phyloP scores from a whole-genome alignment of 805 yeast species.

The Martiniozyma abietophila region DNA sequence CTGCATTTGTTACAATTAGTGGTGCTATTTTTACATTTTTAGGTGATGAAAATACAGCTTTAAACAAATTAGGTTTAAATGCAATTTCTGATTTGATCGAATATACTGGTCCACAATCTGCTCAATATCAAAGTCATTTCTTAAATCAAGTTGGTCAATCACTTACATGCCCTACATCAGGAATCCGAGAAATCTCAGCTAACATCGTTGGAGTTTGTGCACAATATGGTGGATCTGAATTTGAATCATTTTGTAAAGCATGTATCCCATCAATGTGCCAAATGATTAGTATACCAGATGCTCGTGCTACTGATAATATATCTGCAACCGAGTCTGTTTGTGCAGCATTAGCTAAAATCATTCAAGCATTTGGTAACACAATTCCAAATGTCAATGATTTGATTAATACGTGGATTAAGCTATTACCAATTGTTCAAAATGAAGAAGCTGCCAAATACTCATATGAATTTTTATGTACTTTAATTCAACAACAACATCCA shows the following conservation, averaged over 20 bases:
- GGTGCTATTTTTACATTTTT: conserved; percentile 56
- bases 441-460: conserved; percentile 83
- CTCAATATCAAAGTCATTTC: conserved; percentile 55
- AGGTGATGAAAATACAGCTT: conserved; percentile 55
- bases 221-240: conserved; percentile 60
- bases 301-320: conserved; percentile 75
- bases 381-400: conserved; percentile 57
- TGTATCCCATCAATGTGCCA: conserved; percentile 70
- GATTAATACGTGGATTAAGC: conserved; percentile 66
- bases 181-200: conserved; percentile 81
- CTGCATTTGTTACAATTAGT: conserved; percentile 53
- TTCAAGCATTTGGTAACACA: conserved; percentile 49
- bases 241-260: conserved; percentile 53
- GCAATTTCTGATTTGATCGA: conserved; percentile 76
- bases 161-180: conserved; percentile 55
- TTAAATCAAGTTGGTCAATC: conserved; percentile 56
- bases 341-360: conserved; percentile 75
- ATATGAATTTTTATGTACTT: conserved; percentile 63
- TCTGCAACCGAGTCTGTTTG: conserved; percentile 82
- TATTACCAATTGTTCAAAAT: conserved; percentile 77
- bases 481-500: conserved; percentile 61
- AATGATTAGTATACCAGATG: conserved; percentile 67
- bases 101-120: conserved; percentile 62
- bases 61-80: conserved; percentile 70
- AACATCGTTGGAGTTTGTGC: conserved; percentile 82